Evolutionary conservation across 2,329 filamentous ascomycete species (phyloP).

Genomic region (Chrysosporium queenslandicum): DNA sequence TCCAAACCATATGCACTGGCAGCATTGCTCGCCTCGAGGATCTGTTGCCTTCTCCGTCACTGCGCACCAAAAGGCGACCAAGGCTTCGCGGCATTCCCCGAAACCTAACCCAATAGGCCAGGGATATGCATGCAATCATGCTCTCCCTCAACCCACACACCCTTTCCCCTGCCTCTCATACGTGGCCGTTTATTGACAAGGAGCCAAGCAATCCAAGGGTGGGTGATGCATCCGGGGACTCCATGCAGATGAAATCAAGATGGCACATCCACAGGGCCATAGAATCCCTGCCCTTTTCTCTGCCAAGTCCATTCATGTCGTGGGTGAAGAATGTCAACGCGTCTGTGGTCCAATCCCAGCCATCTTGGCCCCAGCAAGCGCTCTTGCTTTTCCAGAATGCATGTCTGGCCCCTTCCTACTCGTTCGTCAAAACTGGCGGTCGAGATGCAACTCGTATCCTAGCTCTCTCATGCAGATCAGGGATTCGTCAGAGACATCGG

Average conservation of each 20-base stretch:
- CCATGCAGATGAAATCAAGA: slow-evolving; percentile 6
- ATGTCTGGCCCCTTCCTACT: neutral
- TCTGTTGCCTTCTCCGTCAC: too few relatives aligned
- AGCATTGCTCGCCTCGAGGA: neutral
- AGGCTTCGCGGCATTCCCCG: neutral
- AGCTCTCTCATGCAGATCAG: neutral
- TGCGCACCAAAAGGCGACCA: too few relatives aligned
- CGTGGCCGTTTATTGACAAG: slow-evolving; percentile 7
- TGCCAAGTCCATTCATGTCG: slow-evolving; percentile 6
- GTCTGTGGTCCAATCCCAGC: slow-evolving; percentile 13
- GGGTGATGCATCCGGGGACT: neutral
- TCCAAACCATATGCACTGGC: too few relatives aligned
- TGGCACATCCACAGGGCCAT: slow-evolving; percentile 5
- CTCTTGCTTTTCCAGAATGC: slow-evolving; percentile 10
- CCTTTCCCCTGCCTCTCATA: neutral
- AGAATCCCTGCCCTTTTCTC: slow-evolving; percentile 3
- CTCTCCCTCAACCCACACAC: neutral
- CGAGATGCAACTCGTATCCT: slow-evolving; percentile 6
- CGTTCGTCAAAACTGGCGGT: neutral
- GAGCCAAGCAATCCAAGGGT: slow-evolving; percentile 1
- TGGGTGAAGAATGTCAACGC: slow-evolving; percentile 10
- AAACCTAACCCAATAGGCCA: neutral
- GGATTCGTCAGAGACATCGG: neutral
- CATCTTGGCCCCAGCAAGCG: slow-evolving; percentile 10
- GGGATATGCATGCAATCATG: neutral